A percentile compares a stretch with the other conserved stretches of the same genome.
These are phyloP conservation scores for Hibiscus tridactylites DNA, from an alignment of 345 rosid species.

Conservation along the genomic window DNA sequence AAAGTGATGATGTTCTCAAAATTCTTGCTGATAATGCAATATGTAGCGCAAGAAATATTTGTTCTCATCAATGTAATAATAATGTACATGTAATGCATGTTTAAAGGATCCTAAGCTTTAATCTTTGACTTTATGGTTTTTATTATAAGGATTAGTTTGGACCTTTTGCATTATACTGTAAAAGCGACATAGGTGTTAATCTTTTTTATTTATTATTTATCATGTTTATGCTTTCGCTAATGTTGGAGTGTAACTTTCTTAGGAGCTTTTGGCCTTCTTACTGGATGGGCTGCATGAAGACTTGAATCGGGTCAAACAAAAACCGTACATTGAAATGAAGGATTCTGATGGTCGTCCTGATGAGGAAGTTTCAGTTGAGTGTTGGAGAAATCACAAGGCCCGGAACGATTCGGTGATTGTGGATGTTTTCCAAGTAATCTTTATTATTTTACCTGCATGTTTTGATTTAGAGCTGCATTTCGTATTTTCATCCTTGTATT, in stretches of 20 bases:
- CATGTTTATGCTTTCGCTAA: neutral
- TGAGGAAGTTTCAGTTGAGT: constrained; percentile 75
- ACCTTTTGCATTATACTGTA: neutral
- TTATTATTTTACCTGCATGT: constrained; percentile 8
- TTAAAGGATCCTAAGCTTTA: neutral
- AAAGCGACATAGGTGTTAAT: neutral
- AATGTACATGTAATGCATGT: neutral
- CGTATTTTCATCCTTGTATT: neutral
- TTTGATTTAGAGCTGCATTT: neutral
- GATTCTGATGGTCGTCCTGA: constrained; percentile 75
- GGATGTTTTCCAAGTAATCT: constrained; percentile 79
- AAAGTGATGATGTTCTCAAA: neutral
- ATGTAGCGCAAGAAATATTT: neutral
- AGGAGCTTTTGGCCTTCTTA: constrained; percentile 93
- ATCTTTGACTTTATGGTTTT: neutral
- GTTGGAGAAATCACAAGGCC: constrained; percentile 85
- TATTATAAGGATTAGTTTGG: neutral
- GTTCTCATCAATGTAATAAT: neutral
- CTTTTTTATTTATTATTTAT: neutral
- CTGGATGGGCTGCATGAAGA: constrained; percentile 96
- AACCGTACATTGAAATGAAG: constrained; percentile 81
- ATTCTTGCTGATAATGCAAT: neutral
- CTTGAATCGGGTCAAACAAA: constrained; percentile 75
- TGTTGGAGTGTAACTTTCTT: neutral
- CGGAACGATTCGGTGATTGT: constrained; percentile 91